phyloP scores from a whole-genome alignment of 305 asterid species.

The Fraxinus xanthoxyloides region DNA sequence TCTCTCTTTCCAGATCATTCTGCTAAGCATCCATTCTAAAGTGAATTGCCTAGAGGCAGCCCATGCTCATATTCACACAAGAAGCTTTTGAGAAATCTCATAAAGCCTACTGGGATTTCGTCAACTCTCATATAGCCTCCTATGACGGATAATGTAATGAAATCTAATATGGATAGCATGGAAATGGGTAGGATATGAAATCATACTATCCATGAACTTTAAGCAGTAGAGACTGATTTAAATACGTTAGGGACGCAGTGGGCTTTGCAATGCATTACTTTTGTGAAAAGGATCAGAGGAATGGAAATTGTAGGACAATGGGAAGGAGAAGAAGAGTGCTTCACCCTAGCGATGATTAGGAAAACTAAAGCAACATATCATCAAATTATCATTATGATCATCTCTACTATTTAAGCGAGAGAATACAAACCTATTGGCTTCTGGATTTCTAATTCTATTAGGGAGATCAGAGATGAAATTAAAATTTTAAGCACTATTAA shows the following conservation, averaged over 20 bases:
- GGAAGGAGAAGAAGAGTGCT: neutral
- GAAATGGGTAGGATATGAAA: neutral
- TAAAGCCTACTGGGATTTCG: neutral
- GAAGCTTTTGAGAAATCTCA: neutral
- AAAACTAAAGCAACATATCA: neutral
- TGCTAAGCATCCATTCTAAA: neutral
- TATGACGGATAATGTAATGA: neutral
- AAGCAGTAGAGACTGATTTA: neutral
- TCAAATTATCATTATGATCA: neutral
- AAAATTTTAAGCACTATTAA: neutral
- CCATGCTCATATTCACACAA: neutral
- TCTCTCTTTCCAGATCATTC: neutral
- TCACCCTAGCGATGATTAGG: neutral
- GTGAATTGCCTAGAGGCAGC: neutral
- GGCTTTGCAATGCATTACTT: neutral
- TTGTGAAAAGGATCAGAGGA: neutral
- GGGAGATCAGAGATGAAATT: neutral
- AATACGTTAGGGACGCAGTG: neutral
- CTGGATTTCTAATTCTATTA: neutral
- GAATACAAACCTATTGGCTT: neutral
- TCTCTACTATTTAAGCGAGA: neutral
- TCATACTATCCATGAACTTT: neutral
- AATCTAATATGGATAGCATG: neutral
- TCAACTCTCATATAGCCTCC: neutral
- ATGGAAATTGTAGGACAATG: neutral